These are phyloP conservation scores for Barnettozyma sp. DNA, from an alignment of 805 yeast species.

Conservation along the genomic window DNA sequence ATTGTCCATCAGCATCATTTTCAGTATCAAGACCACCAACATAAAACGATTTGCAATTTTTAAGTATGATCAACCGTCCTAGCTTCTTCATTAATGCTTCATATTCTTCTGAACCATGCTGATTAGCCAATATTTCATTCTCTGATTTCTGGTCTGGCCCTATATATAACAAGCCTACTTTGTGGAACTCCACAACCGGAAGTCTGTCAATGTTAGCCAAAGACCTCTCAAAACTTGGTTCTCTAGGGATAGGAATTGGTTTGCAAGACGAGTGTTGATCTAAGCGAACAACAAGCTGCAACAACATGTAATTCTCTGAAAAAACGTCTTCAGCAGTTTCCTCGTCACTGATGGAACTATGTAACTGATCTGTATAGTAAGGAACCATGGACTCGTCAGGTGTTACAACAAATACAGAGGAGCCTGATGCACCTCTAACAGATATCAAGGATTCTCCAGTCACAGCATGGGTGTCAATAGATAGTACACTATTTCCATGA, in stretches of 20 bases:
- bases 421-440: slow-evolving; percentile 64
- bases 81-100: slow-evolving; percentile 49
- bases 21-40: slow-evolving; percentile 78
- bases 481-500: slow-evolving; percentile 48
- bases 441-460: slow-evolving; percentile 47
- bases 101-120: slow-evolving; percentile 57
- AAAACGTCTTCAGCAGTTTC: slow-evolving; percentile 30
- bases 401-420: slow-evolving; percentile 38
- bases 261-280: slow-evolving; percentile 28
- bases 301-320: slow-evolving; percentile 40
- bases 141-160: slow-evolving; percentile 62
- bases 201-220: slow-evolving; percentile 60
- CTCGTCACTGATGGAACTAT: slow-evolving; percentile 17
- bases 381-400: slow-evolving; percentile 36
- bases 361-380: slow-evolving; percentile 20
- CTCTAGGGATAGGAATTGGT: slow-evolving; percentile 48
- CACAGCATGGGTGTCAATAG: slow-evolving; percentile 45
- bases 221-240: slow-evolving; percentile 42
- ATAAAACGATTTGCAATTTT: slow-evolving; percentile 45
- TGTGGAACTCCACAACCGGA: slow-evolving; percentile 72
- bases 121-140: slow-evolving; percentile 55
- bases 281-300: slow-evolving; percentile 44
- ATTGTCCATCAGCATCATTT: slow-evolving; percentile 67
- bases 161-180: slow-evolving; percentile 71
- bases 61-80: slow-evolving; percentile 55